These are phyloP conservation scores for Papilionanthe hybrid DNA, from an alignment of 116 monocot genomes.

Conservation along the genomic window DNA sequence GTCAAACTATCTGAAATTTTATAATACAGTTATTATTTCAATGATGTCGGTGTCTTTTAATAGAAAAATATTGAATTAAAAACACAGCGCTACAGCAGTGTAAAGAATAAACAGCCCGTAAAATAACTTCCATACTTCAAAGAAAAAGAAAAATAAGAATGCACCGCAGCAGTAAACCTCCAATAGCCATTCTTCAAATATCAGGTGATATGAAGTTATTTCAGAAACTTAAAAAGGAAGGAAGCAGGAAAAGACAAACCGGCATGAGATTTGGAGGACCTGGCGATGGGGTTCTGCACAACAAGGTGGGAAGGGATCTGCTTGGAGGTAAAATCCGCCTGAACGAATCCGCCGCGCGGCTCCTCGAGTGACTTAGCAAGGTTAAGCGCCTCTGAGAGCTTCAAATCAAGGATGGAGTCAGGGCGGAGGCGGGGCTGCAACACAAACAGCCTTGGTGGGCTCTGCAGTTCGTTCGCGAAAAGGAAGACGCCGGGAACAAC, in stretches of 20 bases:
- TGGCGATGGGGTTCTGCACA: constrained; percentile 73
- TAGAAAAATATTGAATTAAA: no score
- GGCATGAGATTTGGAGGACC: constrained; percentile 35
- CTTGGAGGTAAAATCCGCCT: constrained; percentile 37
- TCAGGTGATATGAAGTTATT: not conserved
- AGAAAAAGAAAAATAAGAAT: no score
- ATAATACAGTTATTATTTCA: no score
- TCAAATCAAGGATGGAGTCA: constrained; percentile 44
- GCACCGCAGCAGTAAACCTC: not conserved
- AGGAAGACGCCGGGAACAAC: constrained; percentile 17
- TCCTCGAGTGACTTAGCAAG: constrained; percentile 87
- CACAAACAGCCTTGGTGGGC: constrained; percentile 68
- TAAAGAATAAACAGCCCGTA: not conserved
- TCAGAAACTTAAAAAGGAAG: not conserved
- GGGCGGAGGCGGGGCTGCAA: constrained; percentile 94
- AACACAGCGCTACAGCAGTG: no score
- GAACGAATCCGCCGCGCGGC: constrained; percentile 52
- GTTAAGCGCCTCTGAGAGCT: constrained; percentile 88
- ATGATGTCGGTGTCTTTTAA: no score
- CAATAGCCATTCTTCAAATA: not conserved
- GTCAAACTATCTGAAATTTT: no score
- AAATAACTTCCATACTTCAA: not conserved
- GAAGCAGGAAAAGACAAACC: constrained; percentile 22
- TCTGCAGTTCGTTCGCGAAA: constrained; percentile 26
- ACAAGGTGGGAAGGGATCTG: constrained; percentile 54